Evolutionary conservation across 2,329 filamentous ascomycete species (phyloP).

Genomic region (Gliomastix tumulicola): DNA sequence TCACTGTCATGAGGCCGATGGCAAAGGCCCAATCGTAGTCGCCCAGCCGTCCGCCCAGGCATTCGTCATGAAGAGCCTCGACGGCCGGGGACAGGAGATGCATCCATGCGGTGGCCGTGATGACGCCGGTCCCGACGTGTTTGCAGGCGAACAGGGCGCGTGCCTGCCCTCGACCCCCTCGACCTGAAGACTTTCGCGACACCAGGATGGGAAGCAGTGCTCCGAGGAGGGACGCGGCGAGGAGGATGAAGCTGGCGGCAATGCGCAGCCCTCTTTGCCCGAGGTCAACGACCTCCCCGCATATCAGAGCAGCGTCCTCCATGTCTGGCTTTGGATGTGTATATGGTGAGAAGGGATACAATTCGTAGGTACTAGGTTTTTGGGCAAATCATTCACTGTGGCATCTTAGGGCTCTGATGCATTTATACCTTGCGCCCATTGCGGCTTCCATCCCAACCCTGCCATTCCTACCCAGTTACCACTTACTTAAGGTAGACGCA

Average conservation of each 20-base stretch:
- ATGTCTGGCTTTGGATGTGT: no score
- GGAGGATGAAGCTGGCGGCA: constrained; percentile 83
- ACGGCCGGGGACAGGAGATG: constrained; percentile 79
- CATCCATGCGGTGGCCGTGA: constrained; percentile 88
- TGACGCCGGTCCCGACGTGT: constrained; percentile 90
- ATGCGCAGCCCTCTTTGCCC: constrained; percentile 67
- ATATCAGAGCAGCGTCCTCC: no score
- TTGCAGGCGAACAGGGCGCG: constrained; percentile 81
- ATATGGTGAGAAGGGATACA: no score
- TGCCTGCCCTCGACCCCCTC: constrained; percentile 55
- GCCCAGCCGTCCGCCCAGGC: constrained; percentile 45
- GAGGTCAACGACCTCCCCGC: constrained; percentile 58
- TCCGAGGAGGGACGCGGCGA: constrained; percentile 61
- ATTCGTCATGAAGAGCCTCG: constrained; percentile 64
- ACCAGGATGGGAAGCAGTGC: constrained; percentile 70
- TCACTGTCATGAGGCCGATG: constrained; percentile 80
- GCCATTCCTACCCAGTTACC: no score
- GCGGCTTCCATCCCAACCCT: no score
- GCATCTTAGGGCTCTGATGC: no score
- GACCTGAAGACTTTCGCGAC: constrained; percentile 37
- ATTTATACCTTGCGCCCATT: no score
- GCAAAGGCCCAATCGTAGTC: constrained; percentile 77
- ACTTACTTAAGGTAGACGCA: no score
- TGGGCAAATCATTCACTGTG: no score
- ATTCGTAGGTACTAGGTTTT: no score